Base-by-base conservation (phyloP, 2,329 filamentous ascomycete genomes). In the Aspergillus sp. region DNA sequence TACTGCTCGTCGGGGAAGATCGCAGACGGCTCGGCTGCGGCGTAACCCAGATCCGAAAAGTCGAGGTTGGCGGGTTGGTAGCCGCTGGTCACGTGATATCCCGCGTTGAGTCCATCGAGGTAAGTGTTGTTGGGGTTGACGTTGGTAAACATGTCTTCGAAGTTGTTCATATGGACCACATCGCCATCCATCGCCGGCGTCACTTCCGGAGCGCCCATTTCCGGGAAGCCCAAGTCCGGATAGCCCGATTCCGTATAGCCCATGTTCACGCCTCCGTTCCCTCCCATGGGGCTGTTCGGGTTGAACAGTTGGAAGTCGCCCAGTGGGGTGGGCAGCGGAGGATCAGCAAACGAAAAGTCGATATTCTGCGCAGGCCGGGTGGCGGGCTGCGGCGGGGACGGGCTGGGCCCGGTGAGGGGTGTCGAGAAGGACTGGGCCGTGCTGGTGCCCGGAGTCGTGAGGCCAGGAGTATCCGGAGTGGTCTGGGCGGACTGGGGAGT, bases 381-480 rank as follows among this genome's bases (percentile, higher is more conserved):
- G 7, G 50, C 41, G 25, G 57, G 43, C 29, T 55, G 57, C 21
- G 49, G 62, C 13, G 69, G 66, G 11, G 68, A 70, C 4, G 64
- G 58, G 19, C 61, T 61, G 13, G 61, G 58, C 3, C 64, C 67
- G 29, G 61, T 67, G 7, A 60, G 50, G 65, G 71, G 66, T 31
- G 86, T 88, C 20, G 81, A 77, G 32, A 80, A 73, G 17, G 76
- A 72, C 46, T 81, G 78, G 51, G 78, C 81, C 4, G 45, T 40
- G 64, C 80, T 69, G 50, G 84, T 77, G 61, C 79, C 82, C 32
- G 81, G 83, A 10, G 88, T 87, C 25, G 85, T 85, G 1, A 88
- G 75, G 62, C 80, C 81, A 51, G 81, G 81, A 10, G 87, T 80
- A 58, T 81, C 78, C 32, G 86, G 85, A 20, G 57, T 84, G 79